Conservation (phyloP, 2,329 filamentous ascomycete species). For the Alternaria metachromatica region DNA sequence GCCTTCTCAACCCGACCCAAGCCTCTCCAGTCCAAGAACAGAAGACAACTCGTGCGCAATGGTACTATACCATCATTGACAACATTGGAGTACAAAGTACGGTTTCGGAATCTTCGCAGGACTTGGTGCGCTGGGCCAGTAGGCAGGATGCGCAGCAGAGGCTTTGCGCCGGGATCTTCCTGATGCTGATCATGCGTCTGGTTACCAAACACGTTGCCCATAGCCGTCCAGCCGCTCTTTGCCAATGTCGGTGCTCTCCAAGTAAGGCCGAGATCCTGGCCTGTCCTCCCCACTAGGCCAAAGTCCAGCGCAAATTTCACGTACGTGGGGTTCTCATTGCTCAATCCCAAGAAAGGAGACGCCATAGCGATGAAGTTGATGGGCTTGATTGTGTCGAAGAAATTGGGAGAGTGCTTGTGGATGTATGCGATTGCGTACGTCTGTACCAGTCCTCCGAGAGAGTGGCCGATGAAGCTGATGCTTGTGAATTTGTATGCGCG, state of each 20-base stretch:
- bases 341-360: conserved; percentile 86
- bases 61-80: conserved; percentile 98
- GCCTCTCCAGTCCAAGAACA: conserved; percentile 97
- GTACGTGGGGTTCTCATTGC: conserved; percentile 97
- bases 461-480: conserved; percentile 94
- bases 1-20: conserved; percentile 94
- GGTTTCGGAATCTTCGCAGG: conserved; percentile 84
- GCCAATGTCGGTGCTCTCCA: conserved; percentile 90
- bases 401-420: conserved; percentile 90
- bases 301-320: conserved; percentile 97
- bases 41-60: conserved; percentile 89
- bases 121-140: conserved; percentile 90
- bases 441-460: conserved; percentile 86
- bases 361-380: conserved; percentile 91
- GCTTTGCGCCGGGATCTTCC: conserved; percentile 82
- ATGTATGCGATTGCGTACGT: conserved; percentile 97
- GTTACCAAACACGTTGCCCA: conserved; percentile 80
- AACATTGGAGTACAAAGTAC: conserved; percentile 94
- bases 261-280: conserved; percentile 91
- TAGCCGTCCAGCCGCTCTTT: conserved; percentile 84
- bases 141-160: conserved; percentile 84
- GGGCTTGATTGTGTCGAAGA: conserved; percentile 85
- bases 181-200: conserved; percentile 60
- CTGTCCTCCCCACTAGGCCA: conserved; percentile 92
- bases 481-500: conserved; percentile 84